Evolutionary conservation across 2,329 filamentous ascomycete genomes (phyloP).

Genomic region (Aspergillus fumigatus): DNA sequence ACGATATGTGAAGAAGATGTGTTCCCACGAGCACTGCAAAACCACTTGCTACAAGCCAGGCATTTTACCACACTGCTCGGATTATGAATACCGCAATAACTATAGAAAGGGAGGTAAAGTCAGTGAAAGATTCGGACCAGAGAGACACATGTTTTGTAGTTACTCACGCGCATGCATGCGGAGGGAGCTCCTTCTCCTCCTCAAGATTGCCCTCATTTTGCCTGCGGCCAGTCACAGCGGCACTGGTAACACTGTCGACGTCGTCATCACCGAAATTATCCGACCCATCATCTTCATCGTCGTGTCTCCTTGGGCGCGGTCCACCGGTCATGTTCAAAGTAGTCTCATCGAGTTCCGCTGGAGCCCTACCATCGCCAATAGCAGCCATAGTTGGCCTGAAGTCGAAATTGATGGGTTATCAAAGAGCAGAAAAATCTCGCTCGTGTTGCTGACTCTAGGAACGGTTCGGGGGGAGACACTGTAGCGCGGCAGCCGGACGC

Average conservation of each 20-base stretch:
- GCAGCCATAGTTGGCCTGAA: conserved; percentile 84
- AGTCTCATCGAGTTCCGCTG: conserved; percentile 72
- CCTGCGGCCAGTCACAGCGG: conserved; percentile 70
- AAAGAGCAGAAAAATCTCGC: conserved; percentile 61
- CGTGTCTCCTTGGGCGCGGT: conserved; percentile 64
- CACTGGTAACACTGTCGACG: conserved; percentile 69
- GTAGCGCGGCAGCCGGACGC: conserved; percentile 2
- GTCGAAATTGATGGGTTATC: conserved; percentile 79
- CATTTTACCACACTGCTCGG: conserved; percentile 95
- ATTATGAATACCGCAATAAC: conserved; percentile 96
- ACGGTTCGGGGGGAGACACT: neutral
- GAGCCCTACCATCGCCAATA: conserved; percentile 65
- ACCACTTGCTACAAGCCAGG: conserved; percentile 94
- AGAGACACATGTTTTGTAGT: conserved; percentile 10
- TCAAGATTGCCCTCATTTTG: conserved; percentile 57
- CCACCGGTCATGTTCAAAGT: conserved; percentile 64
- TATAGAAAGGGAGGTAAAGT: conserved; percentile 33
- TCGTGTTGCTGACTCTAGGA: neutral
- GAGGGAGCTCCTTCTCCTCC: conserved; percentile 84
- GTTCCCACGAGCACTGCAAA: conserved; percentile 95
- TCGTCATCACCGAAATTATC: conserved; percentile 82
- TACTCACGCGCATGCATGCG: conserved; percentile 92
- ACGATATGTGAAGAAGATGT: conserved; percentile 96
- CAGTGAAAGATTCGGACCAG: conserved; percentile 12
- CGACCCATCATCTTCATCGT: conserved; percentile 85